Evolutionary conservation across 2,329 filamentous ascomycete genomes (phyloP).

Genomic region (Xylariaceae sp.): DNA sequence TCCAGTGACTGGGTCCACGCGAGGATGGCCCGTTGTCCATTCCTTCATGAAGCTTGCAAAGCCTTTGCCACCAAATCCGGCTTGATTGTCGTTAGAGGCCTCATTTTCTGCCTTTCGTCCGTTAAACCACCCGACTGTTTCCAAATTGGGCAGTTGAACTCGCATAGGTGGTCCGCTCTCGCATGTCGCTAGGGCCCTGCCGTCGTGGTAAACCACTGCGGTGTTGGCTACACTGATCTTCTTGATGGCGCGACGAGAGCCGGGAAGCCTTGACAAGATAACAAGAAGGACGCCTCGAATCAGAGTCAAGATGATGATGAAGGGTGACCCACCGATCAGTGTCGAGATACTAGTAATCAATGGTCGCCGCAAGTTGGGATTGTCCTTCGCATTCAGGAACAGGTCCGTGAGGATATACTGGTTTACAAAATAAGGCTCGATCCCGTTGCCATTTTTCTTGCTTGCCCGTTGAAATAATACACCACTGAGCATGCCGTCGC

Average conservation of each 20-base stretch:
- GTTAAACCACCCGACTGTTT: constrained; percentile 67
- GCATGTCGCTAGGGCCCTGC: constrained; percentile 61
- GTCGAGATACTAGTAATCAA: constrained; percentile 64
- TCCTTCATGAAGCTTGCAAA: constrained; percentile 58
- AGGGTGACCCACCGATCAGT: constrained; percentile 52
- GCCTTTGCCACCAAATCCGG: constrained; percentile 50
- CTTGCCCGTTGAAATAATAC: constrained; percentile 50
- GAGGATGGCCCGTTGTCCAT: constrained; percentile 66
- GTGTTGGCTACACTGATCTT: constrained; percentile 69
- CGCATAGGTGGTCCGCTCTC: constrained; percentile 67
- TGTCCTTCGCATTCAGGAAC: constrained; percentile 49
- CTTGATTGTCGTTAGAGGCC: constrained; percentile 24
- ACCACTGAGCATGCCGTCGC: constrained; percentile 68
- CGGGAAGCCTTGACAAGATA: constrained; percentile 51
- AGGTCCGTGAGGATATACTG: constrained; percentile 64
- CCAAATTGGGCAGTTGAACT: constrained; percentile 55
- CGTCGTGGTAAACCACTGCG: constrained; percentile 60
- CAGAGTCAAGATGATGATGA: constrained; percentile 46
- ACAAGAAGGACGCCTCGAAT: constrained; percentile 53
- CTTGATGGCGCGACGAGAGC: constrained; percentile 52
- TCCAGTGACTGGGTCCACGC: constrained; percentile 57
- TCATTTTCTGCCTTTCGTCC: constrained; percentile 52
- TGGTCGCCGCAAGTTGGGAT: constrained; percentile 44
- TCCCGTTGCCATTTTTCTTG: constrained; percentile 33
- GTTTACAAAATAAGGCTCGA: constrained; percentile 61